Evolutionary conservation across 2,329 filamentous ascomycete genomes (phyloP).

Genomic region (Westerdykella ornata): DNA sequence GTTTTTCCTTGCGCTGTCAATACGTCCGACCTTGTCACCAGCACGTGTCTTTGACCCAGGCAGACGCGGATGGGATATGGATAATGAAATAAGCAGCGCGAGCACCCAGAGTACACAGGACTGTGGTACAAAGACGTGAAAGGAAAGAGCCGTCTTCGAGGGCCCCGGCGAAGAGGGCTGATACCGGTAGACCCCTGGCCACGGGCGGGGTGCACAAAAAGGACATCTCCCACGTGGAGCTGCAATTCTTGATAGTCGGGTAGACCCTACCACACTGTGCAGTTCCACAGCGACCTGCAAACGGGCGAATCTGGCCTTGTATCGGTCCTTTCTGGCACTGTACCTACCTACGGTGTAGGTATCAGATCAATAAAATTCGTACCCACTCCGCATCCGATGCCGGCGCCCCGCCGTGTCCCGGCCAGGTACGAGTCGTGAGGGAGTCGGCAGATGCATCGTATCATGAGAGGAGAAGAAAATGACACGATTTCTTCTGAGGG

Average conservation of each 20-base stretch:
- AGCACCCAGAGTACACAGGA: conserved; percentile 4
- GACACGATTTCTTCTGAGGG: conserved; percentile 5
- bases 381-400: neutral
- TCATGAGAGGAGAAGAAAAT: too few species aligned
- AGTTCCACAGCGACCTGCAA: neutral
- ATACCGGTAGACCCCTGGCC: too few species aligned
- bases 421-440: too few species aligned
- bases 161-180: too few species aligned
- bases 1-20: too few species aligned
- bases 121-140: neutral
- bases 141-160: neutral
- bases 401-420: neutral
- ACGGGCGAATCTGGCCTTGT: neutral
- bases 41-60: too few species aligned
- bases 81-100: conserved; percentile 3
- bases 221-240: conserved; percentile 32
- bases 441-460: neutral
- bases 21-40: too few species aligned
- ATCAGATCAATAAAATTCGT: conserved; percentile 4
- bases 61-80: too few species aligned
- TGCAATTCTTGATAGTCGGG: conserved; percentile 2
- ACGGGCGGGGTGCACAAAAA: conserved; percentile 15
- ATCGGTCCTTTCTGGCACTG: conserved; percentile 4
- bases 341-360: conserved; percentile 1
- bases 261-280: neutral